Evolutionary conservation across 345 rosid species (phyloP).

Genomic region (Noccaea bulbosa): DNA sequence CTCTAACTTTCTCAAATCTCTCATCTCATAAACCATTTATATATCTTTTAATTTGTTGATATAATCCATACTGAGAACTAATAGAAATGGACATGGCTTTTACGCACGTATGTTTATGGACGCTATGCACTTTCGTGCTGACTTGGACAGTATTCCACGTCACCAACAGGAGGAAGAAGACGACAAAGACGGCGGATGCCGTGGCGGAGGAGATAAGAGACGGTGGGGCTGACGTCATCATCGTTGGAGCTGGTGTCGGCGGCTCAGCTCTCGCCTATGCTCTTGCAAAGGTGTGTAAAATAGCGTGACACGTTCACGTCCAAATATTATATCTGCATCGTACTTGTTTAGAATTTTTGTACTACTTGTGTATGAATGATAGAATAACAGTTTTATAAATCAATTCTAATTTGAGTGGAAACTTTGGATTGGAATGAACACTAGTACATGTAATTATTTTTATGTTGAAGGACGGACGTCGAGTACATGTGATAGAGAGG

Average conservation of each 20-base stretch:
- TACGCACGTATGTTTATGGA: constrained; percentile 15
- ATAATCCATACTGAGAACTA: constrained; percentile 1
- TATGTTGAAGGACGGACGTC: constrained; percentile 56
- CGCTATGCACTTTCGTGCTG: constrained; percentile 12
- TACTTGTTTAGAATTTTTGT: too few relatives aligned
- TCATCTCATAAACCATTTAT: background rate
- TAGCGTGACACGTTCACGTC: too few relatives aligned
- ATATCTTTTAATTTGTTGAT: too few relatives aligned
- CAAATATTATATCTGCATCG: background rate
- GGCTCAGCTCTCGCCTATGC: too few relatives aligned
- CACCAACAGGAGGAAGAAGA: constrained; percentile 4
- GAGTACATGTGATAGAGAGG: constrained; percentile 67
- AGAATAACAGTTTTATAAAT: too few relatives aligned
- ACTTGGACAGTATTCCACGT: constrained; percentile 28
- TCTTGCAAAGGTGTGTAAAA: too few relatives aligned
- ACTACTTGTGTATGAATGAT: too few relatives aligned
- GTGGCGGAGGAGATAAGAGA: background rate
- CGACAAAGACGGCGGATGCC: background rate
- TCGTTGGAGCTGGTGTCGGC: too few relatives aligned
- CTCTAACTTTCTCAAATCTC: background rate
- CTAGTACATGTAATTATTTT: background rate
- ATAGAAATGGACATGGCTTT: constrained; percentile 16
- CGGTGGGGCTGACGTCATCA: too few relatives aligned
- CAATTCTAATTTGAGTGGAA: too few relatives aligned
- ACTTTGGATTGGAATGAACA: too few relatives aligned